Conservation (phyloP, 257 asterid species). For the Ligustrum vulgare region DNA sequence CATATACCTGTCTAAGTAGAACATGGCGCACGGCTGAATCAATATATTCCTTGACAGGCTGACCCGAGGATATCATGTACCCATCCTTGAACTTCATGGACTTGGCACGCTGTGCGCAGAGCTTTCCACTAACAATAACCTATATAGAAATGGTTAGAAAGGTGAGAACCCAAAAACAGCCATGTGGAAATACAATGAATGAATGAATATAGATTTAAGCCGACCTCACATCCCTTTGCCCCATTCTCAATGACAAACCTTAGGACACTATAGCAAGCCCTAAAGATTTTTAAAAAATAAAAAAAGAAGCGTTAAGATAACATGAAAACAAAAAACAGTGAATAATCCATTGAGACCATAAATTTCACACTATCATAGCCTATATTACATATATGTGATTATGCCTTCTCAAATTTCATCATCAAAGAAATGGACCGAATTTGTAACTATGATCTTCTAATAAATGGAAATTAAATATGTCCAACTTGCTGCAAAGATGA, state of each 20-base stretch:
- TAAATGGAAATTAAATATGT: constrained; percentile 22
- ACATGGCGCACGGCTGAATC: constrained; percentile 44
- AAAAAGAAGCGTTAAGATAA: constrained; percentile 9
- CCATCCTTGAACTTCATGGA: constrained; percentile 42
- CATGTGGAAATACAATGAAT: neutral
- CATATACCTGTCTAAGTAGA: constrained; percentile 35
- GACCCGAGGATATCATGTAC: constrained; percentile 45
- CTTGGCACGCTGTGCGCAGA: constrained; percentile 42
- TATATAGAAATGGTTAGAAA: neutral
- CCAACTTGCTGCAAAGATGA: constrained; percentile 43
- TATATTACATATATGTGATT: neutral
- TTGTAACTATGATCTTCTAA: constrained; percentile 14
- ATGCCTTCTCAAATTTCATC: constrained; percentile 29
- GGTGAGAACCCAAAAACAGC: neutral
- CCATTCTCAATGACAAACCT: constrained; percentile 46
- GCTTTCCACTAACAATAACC: constrained; percentile 44
- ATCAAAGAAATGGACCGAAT: constrained; percentile 4
- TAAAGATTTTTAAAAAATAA: too few relatives aligned
- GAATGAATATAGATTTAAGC: neutral
- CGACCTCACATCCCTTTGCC: constrained; percentile 44
- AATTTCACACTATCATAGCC: too few relatives aligned
- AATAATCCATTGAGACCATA: too few relatives aligned
- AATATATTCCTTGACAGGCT: constrained; percentile 42
- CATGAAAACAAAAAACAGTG: neutral
- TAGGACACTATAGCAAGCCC: constrained; percentile 45